phyloP scores from a whole-genome alignment of 2,329 filamentous ascomycete genomes.

The Scedosporium apiospermum region DNA sequence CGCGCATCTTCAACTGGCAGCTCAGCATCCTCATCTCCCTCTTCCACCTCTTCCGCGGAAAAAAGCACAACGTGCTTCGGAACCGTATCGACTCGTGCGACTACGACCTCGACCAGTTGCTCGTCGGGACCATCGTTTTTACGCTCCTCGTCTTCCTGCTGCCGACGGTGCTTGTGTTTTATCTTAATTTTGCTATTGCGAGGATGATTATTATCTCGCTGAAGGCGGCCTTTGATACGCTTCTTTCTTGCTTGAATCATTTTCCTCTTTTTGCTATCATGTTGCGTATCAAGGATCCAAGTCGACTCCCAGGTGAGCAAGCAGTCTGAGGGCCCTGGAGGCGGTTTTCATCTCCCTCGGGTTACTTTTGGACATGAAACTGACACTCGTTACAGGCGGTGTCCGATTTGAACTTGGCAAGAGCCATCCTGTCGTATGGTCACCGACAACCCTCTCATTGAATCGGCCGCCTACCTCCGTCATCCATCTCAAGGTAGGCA shows the following conservation, averaged over 20 bases:
- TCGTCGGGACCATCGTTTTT: constrained; percentile 93
- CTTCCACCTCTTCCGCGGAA: constrained; percentile 97
- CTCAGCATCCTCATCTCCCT: constrained; percentile 91
- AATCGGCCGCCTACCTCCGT: constrained; percentile 61
- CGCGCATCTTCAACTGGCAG: constrained; percentile 97
- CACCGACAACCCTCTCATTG: constrained; percentile 25
- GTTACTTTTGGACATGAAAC: neutral
- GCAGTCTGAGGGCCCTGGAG: neutral
- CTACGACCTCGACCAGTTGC: constrained; percentile 93
- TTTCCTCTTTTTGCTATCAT: constrained; percentile 96
- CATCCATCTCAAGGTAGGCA: constrained; percentile 69
- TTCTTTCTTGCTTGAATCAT: constrained; percentile 90
- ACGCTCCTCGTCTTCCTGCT: constrained; percentile 90
- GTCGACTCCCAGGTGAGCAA: constrained; percentile 63
- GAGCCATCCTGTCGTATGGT: constrained; percentile 43
- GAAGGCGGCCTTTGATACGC: constrained; percentile 84
- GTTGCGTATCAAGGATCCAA: constrained; percentile 87
- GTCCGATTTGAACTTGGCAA: constrained; percentile 85
- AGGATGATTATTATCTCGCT: constrained; percentile 91
- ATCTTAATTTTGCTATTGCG: constrained; percentile 88
- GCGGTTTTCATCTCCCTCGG: neutral
- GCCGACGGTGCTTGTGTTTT: constrained; percentile 92
- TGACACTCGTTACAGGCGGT: constrained; percentile 43
- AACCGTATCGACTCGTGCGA: constrained; percentile 98
- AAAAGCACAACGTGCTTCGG: constrained; percentile 93